Conservation (phyloP, 2,329 filamentous ascomycete species). For the Fusarium sp. region DNA sequence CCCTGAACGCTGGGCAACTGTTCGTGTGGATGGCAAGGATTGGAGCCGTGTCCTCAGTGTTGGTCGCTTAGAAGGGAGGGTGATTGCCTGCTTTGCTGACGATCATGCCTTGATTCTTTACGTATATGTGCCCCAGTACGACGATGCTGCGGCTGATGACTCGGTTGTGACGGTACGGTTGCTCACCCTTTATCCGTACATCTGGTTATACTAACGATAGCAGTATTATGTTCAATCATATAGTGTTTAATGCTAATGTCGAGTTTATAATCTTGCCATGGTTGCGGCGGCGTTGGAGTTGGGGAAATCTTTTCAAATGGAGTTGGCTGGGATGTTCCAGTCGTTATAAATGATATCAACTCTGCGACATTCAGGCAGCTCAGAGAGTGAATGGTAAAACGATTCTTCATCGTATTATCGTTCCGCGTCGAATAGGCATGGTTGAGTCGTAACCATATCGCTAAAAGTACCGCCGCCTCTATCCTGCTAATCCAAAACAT, state of each 20-base stretch:
- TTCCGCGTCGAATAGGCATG: constrained; percentile 20
- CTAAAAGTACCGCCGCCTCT: constrained; percentile 29
- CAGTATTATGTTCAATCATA: constrained; percentile 60
- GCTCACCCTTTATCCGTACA: constrained; percentile 10
- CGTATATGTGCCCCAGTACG: constrained; percentile 79
- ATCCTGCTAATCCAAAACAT: constrained; percentile 36
- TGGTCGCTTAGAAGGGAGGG: constrained; percentile 85
- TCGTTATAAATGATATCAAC: not conserved
- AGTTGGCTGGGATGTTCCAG: constrained; percentile 18
- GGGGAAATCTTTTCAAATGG: not conserved
- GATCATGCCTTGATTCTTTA: constrained; percentile 85
- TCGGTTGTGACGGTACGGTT: constrained; percentile 76
- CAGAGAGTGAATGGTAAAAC: constrained; percentile 3
- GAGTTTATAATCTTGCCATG: not conserved
- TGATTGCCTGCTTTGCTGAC: constrained; percentile 90
- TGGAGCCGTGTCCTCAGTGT: constrained; percentile 96
- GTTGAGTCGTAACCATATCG: constrained; percentile 24
- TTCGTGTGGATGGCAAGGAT: constrained; percentile 91
- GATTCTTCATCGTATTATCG: constrained; percentile 37
- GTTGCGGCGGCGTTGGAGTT: constrained; percentile 30
- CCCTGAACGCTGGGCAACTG: constrained; percentile 86
- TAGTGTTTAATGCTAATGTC: constrained; percentile 43
- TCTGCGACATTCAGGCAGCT: not conserved
- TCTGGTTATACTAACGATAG: constrained; percentile 37
- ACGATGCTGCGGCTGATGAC: constrained; percentile 72